Percentiles rank a stretch among this genome's conserved stretches.
Evolutionary conservation across 1,139 yeast species (phyloP).

Genomic region (Geotrichum restrictum): DNA sequence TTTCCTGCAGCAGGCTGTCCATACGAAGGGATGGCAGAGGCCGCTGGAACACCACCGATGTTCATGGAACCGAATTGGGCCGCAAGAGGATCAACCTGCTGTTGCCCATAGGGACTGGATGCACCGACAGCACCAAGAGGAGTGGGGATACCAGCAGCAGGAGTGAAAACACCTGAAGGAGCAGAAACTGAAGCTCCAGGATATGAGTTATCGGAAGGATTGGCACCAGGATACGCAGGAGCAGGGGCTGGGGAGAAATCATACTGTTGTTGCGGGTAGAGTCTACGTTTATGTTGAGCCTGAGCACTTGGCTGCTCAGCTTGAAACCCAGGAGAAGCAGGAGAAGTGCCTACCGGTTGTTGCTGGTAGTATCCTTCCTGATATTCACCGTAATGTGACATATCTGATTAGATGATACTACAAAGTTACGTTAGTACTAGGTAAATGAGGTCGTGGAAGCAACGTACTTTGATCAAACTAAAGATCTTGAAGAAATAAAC

Average conservation of each 20-base stretch:
- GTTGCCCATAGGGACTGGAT: background rate
- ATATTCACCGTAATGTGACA: conserved; percentile 20
- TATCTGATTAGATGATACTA: background rate
- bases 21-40: conserved; percentile 14
- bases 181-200: conserved; percentile 13
- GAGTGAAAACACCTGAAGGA: conserved; percentile 18
- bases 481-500: background rate
- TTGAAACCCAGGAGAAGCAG: conserved; percentile 1
- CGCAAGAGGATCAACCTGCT: conserved; percentile 24
- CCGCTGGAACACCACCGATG: conserved; percentile 25
- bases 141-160: conserved; percentile 14
- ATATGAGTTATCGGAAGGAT: conserved; percentile 3
- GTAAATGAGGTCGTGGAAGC: too few relatives aligned
- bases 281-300: conserved; percentile 16
- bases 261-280: conserved; percentile 21
- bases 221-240: conserved; percentile 12
- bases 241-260: conserved; percentile 17
- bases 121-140: background rate
- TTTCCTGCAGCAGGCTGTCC: conserved; percentile 9
- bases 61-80: conserved; percentile 31
- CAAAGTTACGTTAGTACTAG: too few relatives aligned
- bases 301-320: conserved; percentile 9
- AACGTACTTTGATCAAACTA: background rate
- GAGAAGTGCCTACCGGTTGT: conserved; percentile 1
- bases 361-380: conserved; percentile 17